Evolutionary conservation across 2,329 filamentous ascomycete species (phyloP).

Genomic region (Microdochium paspali): DNA sequence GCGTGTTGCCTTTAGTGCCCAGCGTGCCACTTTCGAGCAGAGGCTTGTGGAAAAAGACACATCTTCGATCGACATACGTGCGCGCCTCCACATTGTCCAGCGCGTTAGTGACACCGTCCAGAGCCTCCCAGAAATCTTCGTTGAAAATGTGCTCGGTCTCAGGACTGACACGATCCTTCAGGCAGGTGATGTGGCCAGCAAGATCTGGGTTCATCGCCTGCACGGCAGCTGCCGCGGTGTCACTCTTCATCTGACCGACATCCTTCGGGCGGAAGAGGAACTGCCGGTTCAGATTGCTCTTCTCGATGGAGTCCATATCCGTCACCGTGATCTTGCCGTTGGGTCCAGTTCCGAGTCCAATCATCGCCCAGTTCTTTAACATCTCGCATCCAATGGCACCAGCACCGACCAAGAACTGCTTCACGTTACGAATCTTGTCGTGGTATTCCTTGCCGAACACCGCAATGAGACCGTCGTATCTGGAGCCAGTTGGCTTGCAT

Average conservation of each 20-base stretch:
- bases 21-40: slow-evolving; percentile 93
- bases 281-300: slow-evolving; percentile 95
- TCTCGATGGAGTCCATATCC: slow-evolving; percentile 98
- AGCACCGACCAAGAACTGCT: slow-evolving; percentile 89
- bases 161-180: slow-evolving; percentile 82
- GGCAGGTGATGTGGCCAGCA: slow-evolving; percentile 70
- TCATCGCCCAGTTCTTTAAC: slow-evolving; percentile 99
- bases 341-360: slow-evolving; percentile 81
- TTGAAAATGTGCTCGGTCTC: slow-evolving; percentile 94
- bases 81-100: slow-evolving; percentile 95
- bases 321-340: slow-evolving; percentile 86
- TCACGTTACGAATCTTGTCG: slow-evolving; percentile 83
- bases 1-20: slow-evolving; percentile 98
- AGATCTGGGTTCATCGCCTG: slow-evolving; percentile 94
- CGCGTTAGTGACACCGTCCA: slow-evolving; percentile 94
- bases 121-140: slow-evolving; percentile 77
- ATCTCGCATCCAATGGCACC: slow-evolving; percentile 98
- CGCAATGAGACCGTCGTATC: slow-evolving; percentile 95
- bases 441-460: slow-evolving; percentile 93
- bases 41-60: slow-evolving; percentile 97
- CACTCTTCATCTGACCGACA: slow-evolving; percentile 94
- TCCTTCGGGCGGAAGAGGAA: slow-evolving; percentile 92
- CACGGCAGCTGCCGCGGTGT: slow-evolving; percentile 82
- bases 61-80: slow-evolving; percentile 91
- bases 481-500: slow-evolving; percentile 74